phyloP scores from a whole-genome alignment of 768 basidiomycete genomes.

The Gloeostereum incarnatum region DNA sequence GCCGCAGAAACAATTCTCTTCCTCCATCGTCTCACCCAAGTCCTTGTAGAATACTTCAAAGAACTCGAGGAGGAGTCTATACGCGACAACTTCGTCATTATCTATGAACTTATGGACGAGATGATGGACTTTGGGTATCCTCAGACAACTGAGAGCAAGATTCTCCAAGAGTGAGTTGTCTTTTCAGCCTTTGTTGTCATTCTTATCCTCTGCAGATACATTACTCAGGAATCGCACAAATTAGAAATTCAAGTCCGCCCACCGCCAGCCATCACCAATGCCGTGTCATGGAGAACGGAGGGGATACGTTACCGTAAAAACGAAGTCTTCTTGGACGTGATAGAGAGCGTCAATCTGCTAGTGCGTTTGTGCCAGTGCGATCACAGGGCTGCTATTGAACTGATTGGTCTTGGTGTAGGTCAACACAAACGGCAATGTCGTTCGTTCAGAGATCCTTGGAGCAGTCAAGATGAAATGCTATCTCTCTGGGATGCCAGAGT shows the following conservation, averaged over 20 bases:
- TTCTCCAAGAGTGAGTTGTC: conserved; percentile 80
- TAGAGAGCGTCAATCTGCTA: conserved; percentile 94
- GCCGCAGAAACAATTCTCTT: conserved; percentile 95
- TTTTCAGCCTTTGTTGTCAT: background rate
- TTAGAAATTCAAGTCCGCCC: conserved; percentile 89
- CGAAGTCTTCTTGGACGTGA: conserved; percentile 97
- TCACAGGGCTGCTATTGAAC: too few species aligned
- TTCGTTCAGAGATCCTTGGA: conserved; percentile 96
- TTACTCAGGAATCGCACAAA: conserved; percentile 97
- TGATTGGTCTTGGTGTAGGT: conserved; percentile 47
- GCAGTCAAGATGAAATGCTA: conserved; percentile 99
- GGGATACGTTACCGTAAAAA: conserved; percentile 98
- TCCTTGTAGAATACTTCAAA: conserved; percentile 97
- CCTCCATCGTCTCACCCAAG: conserved; percentile 86
- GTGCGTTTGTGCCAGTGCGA: conserved; percentile 34
- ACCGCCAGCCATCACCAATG: conserved; percentile 96
- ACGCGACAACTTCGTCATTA: conserved; percentile 98
- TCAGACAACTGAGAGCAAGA: conserved; percentile 99
- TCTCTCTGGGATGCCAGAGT: conserved; percentile 98
- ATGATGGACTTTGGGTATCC: conserved; percentile 99
- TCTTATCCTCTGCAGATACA: conserved; percentile 50
- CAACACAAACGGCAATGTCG: conserved; percentile 94
- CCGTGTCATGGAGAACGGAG: conserved; percentile 97
- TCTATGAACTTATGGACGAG: conserved; percentile 97
- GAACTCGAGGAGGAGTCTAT: conserved; percentile 99